Base-by-base conservation (phyloP, 1,284 basidiomycete species). In the Cutaneotrichosporon sp. region DNA sequence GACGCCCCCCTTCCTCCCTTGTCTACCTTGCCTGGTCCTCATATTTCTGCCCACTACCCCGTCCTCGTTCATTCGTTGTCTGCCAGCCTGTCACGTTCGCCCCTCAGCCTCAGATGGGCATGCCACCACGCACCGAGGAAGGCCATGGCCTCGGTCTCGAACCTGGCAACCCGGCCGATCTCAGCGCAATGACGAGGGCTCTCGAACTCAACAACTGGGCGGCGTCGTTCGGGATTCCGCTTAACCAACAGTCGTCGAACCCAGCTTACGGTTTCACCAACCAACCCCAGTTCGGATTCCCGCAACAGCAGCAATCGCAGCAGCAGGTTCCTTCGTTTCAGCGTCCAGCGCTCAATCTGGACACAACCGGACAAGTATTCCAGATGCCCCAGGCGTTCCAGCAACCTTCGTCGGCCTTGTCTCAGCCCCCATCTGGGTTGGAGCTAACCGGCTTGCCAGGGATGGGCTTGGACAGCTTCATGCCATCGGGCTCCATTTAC, bases 291-390 rank as follows among this genome's bases (percentile, higher is more conserved):
- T 46, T n/a, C 18, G 42, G 42, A 4, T 46, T 46, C 42, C 42
- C 18, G 18, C 42, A 36, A 36, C 34, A 36, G 34, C 34, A 26
- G 14, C 34, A 52, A 18, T 40, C 22, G 8, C 55, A 42, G 22
- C 53, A 56, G n/a, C 31, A 53, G 16, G 13, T 2, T 38, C 49
- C 4, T 9, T 53, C 51, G 11, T 42, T 42, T 5, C 64, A 56
- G 4, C 67, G 70, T 13, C 72, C 72, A 1, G 60, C 71, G 3
- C 67, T 72, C 9, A 69, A 68, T 8, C 58, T 71, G 5, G 71
- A 74, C 62, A 72, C 69, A 4, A 70, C 55, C 34, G 61, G 65
- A 4, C 62, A 57, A 14, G 49, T 65, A 7, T 68, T 65, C 51
- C 55, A 64, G n/a, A 34, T 64, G 16, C 67, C 59, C 4, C 69